These are phyloP conservation scores for Avena eriantha DNA, from an alignment of 176 grass and related monocot genomes.

Conservation along the genomic window DNA sequence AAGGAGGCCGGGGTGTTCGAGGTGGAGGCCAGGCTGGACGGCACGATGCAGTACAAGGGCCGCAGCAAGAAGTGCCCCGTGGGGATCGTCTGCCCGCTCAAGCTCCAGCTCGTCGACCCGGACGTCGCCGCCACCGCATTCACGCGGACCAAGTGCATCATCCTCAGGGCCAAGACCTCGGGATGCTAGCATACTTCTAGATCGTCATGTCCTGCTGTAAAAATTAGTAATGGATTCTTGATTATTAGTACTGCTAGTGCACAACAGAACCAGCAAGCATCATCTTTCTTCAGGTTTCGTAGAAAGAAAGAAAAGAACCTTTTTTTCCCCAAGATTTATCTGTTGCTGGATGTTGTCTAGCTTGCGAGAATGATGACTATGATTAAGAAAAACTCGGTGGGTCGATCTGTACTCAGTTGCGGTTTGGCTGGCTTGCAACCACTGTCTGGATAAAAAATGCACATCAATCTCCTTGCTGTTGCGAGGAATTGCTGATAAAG, in stretches of 20 bases:
- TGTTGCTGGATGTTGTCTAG: neutral
- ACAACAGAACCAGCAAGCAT: too few species aligned
- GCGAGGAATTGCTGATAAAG: neutral
- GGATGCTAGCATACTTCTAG: conserved; percentile 31
- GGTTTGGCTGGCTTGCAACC: neutral
- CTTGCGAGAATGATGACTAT: neutral
- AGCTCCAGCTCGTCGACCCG: conserved; percentile 59
- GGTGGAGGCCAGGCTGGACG: conserved; percentile 54
- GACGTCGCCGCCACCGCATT: conserved; percentile 61
- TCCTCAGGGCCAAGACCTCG: conserved; percentile 58
- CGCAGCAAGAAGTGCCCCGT: conserved; percentile 39
- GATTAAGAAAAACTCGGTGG: neutral
- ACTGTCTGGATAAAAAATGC: neutral
- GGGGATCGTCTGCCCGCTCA: conserved; percentile 41
- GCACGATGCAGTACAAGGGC: conserved; percentile 52
- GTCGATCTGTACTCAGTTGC: neutral
- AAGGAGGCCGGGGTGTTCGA: conserved; percentile 40
- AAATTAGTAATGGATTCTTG: neutral
- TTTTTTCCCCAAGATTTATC: too few species aligned
- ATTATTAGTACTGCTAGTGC: neutral
- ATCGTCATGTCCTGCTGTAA: neutral
- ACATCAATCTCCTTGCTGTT: neutral
- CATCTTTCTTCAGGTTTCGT: too few species aligned
- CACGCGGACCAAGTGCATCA: conserved; percentile 52
- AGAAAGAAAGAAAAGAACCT: too few species aligned